Base-by-base conservation (phyloP, 1,284 basidiomycete species). In the Moesziomyces parantarcticus region DNA sequence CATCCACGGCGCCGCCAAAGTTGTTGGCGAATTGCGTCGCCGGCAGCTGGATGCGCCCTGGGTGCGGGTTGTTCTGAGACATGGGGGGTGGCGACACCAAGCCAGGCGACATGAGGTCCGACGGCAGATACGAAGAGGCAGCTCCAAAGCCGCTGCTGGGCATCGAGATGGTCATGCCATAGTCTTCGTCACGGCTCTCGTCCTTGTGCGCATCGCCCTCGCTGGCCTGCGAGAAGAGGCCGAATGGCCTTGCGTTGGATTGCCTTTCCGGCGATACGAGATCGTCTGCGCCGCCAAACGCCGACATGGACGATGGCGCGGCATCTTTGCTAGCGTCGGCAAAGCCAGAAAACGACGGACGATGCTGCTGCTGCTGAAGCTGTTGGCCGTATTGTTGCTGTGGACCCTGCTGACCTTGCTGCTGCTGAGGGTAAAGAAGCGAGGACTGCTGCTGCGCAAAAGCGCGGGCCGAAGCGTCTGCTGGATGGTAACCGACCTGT, bases 1-100 rank as follows among this genome's bases (percentile, higher is more conserved):
- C 43, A 4, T 26, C 40, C 36, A 23, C 32, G 3, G 48, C 55
- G 23, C 53, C 50, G 34, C 55, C 58, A 34, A 68, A 68, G 40
- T 59, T 62, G 43, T 67, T n/a, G 21, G 51, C 51, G 52, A 77
- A 64, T 32, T 58, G 50, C 25, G 56, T 41, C 18, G 78, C 61
- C 6, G 80, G 80, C 26, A 82, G 50, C 26, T 72, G 63, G 40
- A 82, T 82, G 20, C 74, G 76, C 5, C 78, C 80, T 0, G 80
- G 80, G 51, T 64, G 77, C 25, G 69, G 43, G 34, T 32, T 29
- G 39, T 13, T 41, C n/a, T 53, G 34, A 5, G 62, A 40, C 16
- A 56, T 63, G 11, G 57, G 52, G 9, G 60, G 46, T 8, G 70
- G 71, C n/a, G 71, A 65, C 22, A 58, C 48, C 18, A 69, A 62